A percentile compares a stretch with the other conserved stretches of the same genome.
These are phyloP conservation scores for Ogataea salicorniae DNA, from an alignment of 805 yeast genomes.

Conservation along the genomic window DNA sequence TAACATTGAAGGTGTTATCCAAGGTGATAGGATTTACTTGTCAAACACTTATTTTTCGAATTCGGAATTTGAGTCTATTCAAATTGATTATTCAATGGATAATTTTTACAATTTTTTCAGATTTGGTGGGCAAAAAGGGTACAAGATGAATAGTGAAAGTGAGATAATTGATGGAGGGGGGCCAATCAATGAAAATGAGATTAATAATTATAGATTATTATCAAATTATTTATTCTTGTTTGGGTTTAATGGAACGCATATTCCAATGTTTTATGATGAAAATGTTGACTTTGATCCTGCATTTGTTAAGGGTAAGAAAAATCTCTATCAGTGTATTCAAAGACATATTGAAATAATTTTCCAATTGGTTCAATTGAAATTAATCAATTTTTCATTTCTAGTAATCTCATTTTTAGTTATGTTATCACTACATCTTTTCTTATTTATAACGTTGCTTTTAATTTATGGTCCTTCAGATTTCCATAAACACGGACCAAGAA, in stretches of 20 bases:
- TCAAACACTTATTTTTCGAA: constrained; percentile 20
- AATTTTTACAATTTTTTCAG: constrained; percentile 3
- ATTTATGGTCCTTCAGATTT: constrained; percentile 1
- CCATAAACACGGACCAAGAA: too few relatives aligned
- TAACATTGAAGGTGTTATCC: constrained; percentile 23
- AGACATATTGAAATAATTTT: constrained; percentile 11
- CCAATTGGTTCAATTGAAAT: constrained; percentile 16
- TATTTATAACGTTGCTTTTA: constrained; percentile 12
- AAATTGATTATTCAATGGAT: constrained; percentile 4
- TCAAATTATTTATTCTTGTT: constrained; percentile 20
- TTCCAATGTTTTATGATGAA: constrained; percentile 11
- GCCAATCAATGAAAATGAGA: neutral
- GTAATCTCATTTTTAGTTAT: constrained; percentile 13
- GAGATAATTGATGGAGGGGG: too few relatives aligned
- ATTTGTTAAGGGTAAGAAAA: constrained; percentile 5
- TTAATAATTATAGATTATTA: constrained; percentile 12
- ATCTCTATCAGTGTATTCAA: constrained; percentile 17
- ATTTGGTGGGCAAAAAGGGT: neutral
- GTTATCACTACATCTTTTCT: constrained; percentile 16
- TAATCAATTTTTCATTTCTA: constrained; percentile 19
- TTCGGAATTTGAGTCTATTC: constrained; percentile 19
- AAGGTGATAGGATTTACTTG: constrained; percentile 22
- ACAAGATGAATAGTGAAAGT: neutral
- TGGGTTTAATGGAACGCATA: constrained; percentile 18
- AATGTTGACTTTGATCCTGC: constrained; percentile 7